Conservation (phyloP, 2,329 filamentous ascomycete species). For the Cercospora zeina region DNA sequence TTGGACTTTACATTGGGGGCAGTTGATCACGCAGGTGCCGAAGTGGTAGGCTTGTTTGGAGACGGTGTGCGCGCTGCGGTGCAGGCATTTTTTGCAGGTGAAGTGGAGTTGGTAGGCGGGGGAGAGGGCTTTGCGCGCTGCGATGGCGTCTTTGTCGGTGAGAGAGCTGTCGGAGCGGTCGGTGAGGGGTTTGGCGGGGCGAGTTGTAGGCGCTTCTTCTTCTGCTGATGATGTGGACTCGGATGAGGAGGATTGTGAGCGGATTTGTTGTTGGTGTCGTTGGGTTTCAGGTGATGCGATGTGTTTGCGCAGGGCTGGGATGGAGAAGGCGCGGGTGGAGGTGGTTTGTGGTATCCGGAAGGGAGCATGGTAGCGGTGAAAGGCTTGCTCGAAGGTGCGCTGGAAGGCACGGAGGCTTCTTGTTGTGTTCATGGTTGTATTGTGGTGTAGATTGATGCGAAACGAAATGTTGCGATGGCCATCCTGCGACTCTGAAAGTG, state of each 20-base stretch:
- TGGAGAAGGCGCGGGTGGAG: constrained; percentile 23
- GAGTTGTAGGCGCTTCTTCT: background rate
- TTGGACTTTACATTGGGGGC: constrained; percentile 79
- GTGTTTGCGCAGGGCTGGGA: constrained; percentile 18
- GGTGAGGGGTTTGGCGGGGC: constrained; percentile 33
- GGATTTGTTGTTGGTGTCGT: constrained; percentile 21
- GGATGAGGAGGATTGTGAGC: constrained; percentile 24
- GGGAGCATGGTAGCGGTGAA: constrained; percentile 35
- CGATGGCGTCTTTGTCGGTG: constrained; percentile 38
- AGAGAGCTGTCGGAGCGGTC: constrained; percentile 31
- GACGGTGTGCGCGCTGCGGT: constrained; percentile 78
- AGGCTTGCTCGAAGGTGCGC: constrained; percentile 39
- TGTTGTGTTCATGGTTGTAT: constrained; percentile 18
- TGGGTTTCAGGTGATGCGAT: constrained; percentile 8
- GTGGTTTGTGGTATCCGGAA: constrained; percentile 15
- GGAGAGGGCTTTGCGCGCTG: constrained; percentile 47
- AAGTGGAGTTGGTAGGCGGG: constrained; percentile 87
- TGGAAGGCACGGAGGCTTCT: constrained; percentile 40
- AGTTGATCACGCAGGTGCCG: constrained; percentile 85
- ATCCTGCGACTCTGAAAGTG: constrained; percentile 6
- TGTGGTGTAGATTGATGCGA: background rate
- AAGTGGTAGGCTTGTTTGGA: constrained; percentile 94
- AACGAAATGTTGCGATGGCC: background rate
- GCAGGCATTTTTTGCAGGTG: constrained; percentile 77
- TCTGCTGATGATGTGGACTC: background rate